Evolutionary conservation across 169 alveolate genomes (phyloP), one percentile per base, ranked within the genome.

Genomic region (Plasmodium blacklocki): DNA sequence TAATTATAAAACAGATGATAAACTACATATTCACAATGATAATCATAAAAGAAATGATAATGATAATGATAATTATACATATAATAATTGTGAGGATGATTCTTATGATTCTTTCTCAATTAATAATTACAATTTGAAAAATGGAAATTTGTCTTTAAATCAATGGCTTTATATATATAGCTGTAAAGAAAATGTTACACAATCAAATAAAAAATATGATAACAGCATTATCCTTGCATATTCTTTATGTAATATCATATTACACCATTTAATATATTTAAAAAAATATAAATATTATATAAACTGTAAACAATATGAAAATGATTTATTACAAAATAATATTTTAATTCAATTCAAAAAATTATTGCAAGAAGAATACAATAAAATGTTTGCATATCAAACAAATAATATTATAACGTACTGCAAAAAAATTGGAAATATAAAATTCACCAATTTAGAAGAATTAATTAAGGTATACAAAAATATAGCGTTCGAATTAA

Each of bases 371-470:
- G 88, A 86, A 19, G 92, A 86, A 62, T 86, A 86, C 26, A 70
- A 60, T 21, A 86, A 86, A 59, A 86, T 86, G 92, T 86, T 86
- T 71, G 88, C 92, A 21, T 73, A 86, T 66, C 92, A 86, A 71
- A 86, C 92, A 19, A 86, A 60, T 26, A 72, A 70, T 52, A 86
- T 86, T 39, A 86, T 86, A 72, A 50, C 47, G 2, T 86, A 86
- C 29, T 70, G 92, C 60, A 12, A 70, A 6, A 71, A 86, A 72
- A 58, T 86, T 18, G 87, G 76, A 19, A 86, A 86, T 19, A 68
- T 26, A n/a, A 64, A 70, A 71, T 86, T 86, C 60, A 67, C 39
- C 9, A 66, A 75, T 54, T 32, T 86, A 26, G 92, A 86, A 72
- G 88, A 70, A 47, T 26, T 86, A 47, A 59, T 86, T 71, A 86